Conservation (phyloP, 2,329 filamentous ascomycete species). For the Sclerotinia minor region DNA sequence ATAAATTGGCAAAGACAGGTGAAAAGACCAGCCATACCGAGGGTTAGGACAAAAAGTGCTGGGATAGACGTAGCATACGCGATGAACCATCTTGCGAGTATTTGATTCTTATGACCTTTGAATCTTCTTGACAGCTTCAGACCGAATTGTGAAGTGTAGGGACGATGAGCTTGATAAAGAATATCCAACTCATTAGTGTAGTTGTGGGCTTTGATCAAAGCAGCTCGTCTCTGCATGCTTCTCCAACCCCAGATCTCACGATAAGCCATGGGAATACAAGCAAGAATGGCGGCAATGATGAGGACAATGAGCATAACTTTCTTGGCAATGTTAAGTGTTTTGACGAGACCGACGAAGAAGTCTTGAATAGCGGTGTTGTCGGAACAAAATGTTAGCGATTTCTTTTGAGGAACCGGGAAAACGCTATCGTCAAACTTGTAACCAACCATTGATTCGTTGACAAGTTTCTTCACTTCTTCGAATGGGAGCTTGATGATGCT, state of each 20-base stretch:
- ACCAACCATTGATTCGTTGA: constrained; percentile 68
- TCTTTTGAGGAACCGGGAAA: constrained; percentile 82
- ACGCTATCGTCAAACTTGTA: constrained; percentile 77
- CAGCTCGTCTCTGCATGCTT: constrained; percentile 67
- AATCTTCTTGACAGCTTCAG: constrained; percentile 68
- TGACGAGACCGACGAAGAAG: constrained; percentile 76
- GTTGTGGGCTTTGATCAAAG: constrained; percentile 62
- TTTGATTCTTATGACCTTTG: constrained; percentile 60
- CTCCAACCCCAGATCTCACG: constrained; percentile 78
- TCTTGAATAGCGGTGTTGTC: constrained; percentile 76
- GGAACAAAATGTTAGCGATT: constrained; percentile 83
- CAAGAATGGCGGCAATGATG: constrained; percentile 67
- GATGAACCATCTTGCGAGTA: constrained; percentile 63
- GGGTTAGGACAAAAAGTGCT: constrained; percentile 67
- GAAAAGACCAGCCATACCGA: constrained; percentile 66
- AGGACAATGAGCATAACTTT: constrained; percentile 78
- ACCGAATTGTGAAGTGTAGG: constrained; percentile 70
- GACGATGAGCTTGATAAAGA: constrained; percentile 82
- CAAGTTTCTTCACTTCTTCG: constrained; percentile 69
- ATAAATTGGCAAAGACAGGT: constrained; percentile 68
- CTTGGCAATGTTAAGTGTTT: constrained; percentile 66
- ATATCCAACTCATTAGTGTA: constrained; percentile 78
- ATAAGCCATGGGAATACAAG: constrained; percentile 76
- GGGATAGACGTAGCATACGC: constrained; percentile 68
- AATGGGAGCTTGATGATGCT: constrained; percentile 77